Evolutionary conservation across 495 filamentous ascomycete genomes (phyloP), one percentile per base, ranked within the genome.

Genomic region (Penicillium robsamsonii): DNA sequence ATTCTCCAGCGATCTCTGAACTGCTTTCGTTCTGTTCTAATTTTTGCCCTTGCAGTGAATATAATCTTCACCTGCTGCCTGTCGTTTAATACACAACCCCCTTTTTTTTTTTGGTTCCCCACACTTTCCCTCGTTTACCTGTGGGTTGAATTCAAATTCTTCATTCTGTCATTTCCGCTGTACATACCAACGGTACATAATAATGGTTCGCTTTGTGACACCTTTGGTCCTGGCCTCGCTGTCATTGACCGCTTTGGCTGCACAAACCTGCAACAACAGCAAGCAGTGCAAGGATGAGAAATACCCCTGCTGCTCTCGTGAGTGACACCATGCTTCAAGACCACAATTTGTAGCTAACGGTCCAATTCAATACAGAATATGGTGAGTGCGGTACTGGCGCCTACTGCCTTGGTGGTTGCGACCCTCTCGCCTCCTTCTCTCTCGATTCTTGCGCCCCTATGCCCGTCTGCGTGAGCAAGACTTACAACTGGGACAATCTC

Each of bases 351-450:
- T 58, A 35, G 22, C 35, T 61, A 20, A 63, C 35, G 1, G 13
- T 25, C 49, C 30, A 22, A 46, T 64, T 96, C 91, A 91, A 73
- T 97, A 97, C 74, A 97, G 93, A 92, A 74, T 98, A 98, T 74
- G 90, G 90, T 59, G 81, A 94, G 76, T 98, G 94, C 67, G 86
- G 92, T 76, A 87, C 90, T 41, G 94, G 94, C 63, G 94, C 91
- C 47, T 97, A 88, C 81, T 98, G 94, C 63, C 85, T 98, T 22
- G 95, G 95, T 53, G 94, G 94, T 56, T 98, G 94, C 76, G 93
- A 98, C 70, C 88, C 90, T 38, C 83, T 83, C 55, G 84, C 82
- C 71, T 97, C 93, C 31, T 86, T 83, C 75, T 80, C 82, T 5
- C 77, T 97, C 62, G 85, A 92, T 54, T 87, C 94, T 3, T 98